phyloP scores from a whole-genome alignment of 2,329 filamentous ascomycete species.

The Zymoseptoria tritici region DNA sequence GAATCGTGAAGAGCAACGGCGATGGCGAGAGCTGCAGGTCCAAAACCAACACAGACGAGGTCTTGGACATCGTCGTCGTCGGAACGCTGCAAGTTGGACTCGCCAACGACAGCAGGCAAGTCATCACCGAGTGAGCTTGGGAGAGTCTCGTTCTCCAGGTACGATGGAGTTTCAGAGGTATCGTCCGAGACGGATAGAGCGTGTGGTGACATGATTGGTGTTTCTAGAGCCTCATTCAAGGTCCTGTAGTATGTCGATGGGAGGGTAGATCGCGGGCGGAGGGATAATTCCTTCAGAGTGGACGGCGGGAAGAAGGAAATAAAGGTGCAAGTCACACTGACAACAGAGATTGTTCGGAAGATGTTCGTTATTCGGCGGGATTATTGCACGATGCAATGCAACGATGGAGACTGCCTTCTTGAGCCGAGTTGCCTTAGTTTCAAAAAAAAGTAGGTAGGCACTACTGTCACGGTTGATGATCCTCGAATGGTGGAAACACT shows the following conservation, averaged over 20 bases:
- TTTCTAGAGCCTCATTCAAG: not conserved
- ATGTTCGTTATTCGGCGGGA: not conserved
- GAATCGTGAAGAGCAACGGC: conserved; percentile 82
- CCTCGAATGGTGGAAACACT: not conserved
- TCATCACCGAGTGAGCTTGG: conserved; percentile 9
- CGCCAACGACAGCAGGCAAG: conserved; percentile 9
- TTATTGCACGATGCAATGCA: not conserved
- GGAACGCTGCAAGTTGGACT: conserved; percentile 41
- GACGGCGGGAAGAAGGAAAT: not conserved
- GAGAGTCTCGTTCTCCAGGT: conserved; percentile 5
- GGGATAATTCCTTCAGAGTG: not conserved
- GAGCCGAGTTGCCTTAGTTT: not conserved
- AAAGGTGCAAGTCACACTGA: not conserved
- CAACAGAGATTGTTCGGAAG: not conserved
- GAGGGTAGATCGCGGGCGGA: not conserved
- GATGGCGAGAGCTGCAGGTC: conserved; percentile 81
- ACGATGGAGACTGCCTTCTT: not conserved
- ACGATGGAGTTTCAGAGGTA: not conserved
- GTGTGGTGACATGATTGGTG: conserved; percentile 17
- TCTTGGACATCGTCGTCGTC: conserved; percentile 64
- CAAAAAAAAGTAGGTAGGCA: not conserved
- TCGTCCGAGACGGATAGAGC: conserved; percentile 8
- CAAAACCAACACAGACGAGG: conserved; percentile 85
- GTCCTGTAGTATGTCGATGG: not conserved
- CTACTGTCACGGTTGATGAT: not conserved